Evolutionary conservation across 1,284 basidiomycete species (phyloP), one percentile per base, ranked within the genome.

Genomic region (Omphalotus olearius): DNA sequence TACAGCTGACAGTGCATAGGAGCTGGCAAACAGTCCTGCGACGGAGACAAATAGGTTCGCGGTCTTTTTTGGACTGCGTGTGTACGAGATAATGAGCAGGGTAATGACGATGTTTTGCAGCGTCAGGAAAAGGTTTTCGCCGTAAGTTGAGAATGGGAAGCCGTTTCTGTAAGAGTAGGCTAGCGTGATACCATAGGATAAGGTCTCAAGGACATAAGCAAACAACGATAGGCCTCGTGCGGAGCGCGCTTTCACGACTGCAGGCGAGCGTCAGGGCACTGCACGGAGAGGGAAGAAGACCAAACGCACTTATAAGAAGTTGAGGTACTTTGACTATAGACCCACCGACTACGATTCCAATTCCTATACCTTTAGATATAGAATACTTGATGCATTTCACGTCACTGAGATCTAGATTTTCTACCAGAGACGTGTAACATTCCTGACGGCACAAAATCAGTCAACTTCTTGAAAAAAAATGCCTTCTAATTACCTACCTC

Each of bases 321-420:
- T 98, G 96, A 3, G 96, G 96, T 11, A 98, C 79, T 71, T 98
- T 98, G 84, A 98, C 91, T 56, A 98, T 92, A 23, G 88, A 87
- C 1, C 95, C 94, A 47, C 94, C 96, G 1, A 92, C 73, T 38
- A 98, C 93, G 56, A 99, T 95, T 0, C 89, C 95, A 25, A 98
- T 72, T 0, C 96, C 96, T 6, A 99, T 74, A 0, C 85, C 92
- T 65, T 98, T 99, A 2, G 94, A 98, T 49, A 98, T 69, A 1
- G 91, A 83, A 66, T 93, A 92, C 66, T 93, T 93, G 65, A 99
- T 75, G 67, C 96, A 99, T 55, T 87, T 75, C 6, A 82, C 73
- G 65, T 96, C 86, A n/a, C 70, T 70, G n/a, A 97, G 61, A 67
- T 98, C 72, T 54, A 96, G 81, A 68, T 98, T 83, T 72, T 93